Evolutionary conservation across 2,329 filamentous ascomycete species (phyloP).

Genomic region (Pseudogymnoascus sp.): DNA sequence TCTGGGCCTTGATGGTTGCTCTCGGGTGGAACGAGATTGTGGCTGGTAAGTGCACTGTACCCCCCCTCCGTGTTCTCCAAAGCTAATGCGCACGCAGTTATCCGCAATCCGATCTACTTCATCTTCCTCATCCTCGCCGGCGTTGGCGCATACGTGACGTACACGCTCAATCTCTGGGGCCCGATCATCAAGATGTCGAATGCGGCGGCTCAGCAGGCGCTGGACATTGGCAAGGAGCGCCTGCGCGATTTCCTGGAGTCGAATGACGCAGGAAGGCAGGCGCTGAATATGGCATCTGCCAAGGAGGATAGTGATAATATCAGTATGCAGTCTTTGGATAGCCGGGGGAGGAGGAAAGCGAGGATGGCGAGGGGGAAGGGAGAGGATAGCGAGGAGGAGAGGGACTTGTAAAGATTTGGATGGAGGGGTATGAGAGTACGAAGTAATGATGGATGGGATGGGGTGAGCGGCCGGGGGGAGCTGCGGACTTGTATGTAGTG

Average conservation of each 20-base stretch:
- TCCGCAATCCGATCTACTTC: slow-evolving; percentile 90
- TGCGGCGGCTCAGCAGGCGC: slow-evolving; percentile 74
- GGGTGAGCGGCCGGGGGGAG: background rate
- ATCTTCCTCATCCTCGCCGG: slow-evolving; percentile 71
- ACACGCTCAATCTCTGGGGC: slow-evolving; percentile 88
- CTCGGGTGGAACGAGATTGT: slow-evolving; percentile 99
- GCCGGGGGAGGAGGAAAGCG: slow-evolving; percentile 43
- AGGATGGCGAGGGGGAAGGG: slow-evolving; percentile 1
- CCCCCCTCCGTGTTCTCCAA: no score
- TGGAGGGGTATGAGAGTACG: background rate
- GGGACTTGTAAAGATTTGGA: background rate
- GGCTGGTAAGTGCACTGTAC: slow-evolving; percentile 56
- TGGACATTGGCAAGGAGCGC: slow-evolving; percentile 87
- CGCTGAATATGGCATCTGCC: slow-evolving; percentile 62
- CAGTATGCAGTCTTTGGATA: slow-evolving; percentile 52
- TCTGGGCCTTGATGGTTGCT: slow-evolving; percentile 80
- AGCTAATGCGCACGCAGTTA: slow-evolving; percentile 49
- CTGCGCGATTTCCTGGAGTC: slow-evolving; percentile 83
- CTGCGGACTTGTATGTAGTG: background rate
- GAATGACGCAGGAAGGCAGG: slow-evolving; percentile 76
- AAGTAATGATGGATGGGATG: background rate
- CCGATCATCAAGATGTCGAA: slow-evolving; percentile 94
- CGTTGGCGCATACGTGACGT: slow-evolving; percentile 78
- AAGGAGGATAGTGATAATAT: slow-evolving; percentile 40
- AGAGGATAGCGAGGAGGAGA: slow-evolving; percentile 4